Evolutionary conservation across 2,329 filamentous ascomycete genomes (phyloP).

Genomic region (Furcasterigmium sp.): DNA sequence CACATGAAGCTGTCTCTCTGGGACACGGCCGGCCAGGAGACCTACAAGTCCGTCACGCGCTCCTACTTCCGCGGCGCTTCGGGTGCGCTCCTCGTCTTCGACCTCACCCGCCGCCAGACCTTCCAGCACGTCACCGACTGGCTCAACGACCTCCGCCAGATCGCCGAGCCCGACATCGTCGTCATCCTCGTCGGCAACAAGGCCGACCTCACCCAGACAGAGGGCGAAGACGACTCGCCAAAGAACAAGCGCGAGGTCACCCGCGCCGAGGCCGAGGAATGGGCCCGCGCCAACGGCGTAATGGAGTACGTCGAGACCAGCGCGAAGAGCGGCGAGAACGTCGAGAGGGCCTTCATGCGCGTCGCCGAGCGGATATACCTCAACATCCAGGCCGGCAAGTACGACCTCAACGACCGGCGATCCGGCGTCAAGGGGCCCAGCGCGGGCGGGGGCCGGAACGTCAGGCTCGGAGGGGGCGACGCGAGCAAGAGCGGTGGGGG

Average conservation of each 20-base stretch:
- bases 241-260: constrained; percentile 73
- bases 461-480: constrained; percentile 37
- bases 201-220: constrained; percentile 63
- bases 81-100: constrained; percentile 80
- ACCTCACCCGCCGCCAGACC: constrained; percentile 80
- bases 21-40: constrained; percentile 96
- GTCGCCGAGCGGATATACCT: constrained; percentile 94
- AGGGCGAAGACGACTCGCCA: constrained; percentile 17
- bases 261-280: constrained; percentile 77
- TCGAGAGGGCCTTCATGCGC: constrained; percentile 87
- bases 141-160: constrained; percentile 89
- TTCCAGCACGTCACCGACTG: constrained; percentile 88
- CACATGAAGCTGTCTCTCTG: constrained; percentile 93
- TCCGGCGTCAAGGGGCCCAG: constrained; percentile 80
- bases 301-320: constrained; percentile 94
- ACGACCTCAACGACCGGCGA: constrained; percentile 88
- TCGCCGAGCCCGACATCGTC: constrained; percentile 92
- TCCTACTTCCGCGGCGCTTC: constrained; percentile 83
- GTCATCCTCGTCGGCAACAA: constrained; percentile 96
- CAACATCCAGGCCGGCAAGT: constrained; percentile 92
- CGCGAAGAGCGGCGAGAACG: constrained; percentile 90
- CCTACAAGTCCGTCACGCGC: constrained; percentile 92
- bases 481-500: constrained; percentile 33
- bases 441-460: constrained; percentile 38
- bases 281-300: constrained; percentile 80